Evolutionary conservation across 2,329 filamentous ascomycete genomes (phyloP).

Genomic region (Nothopassalora personata): DNA sequence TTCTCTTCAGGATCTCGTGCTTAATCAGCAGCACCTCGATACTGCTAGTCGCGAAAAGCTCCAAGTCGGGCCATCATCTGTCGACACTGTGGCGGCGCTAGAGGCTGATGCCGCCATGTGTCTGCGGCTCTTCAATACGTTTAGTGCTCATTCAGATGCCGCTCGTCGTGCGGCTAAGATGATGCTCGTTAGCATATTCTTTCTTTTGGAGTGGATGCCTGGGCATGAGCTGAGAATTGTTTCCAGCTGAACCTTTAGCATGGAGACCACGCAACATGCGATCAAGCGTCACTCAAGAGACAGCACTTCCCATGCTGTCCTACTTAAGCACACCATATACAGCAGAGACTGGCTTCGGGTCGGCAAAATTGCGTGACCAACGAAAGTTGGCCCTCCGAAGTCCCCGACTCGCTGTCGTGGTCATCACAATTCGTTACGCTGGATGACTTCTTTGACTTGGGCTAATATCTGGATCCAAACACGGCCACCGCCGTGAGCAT

Average conservation of each 20-base stretch:
- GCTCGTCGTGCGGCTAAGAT: constrained; percentile 7
- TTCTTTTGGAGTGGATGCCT: no score
- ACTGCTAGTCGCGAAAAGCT: constrained; percentile 9
- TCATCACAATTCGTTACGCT: background rate
- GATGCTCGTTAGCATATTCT: constrained; percentile 1
- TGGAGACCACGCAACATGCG: constrained; percentile 1
- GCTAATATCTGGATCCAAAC: background rate
- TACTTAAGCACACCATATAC: background rate
- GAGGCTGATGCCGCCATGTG: constrained; percentile 8
- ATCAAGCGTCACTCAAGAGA: background rate
- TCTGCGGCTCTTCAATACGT: constrained; percentile 5
- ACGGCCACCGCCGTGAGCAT: background rate
- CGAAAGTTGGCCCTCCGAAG: background rate
- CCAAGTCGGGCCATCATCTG: background rate
- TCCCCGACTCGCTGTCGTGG: background rate
- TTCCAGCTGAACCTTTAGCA: background rate
- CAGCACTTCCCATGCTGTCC: background rate
- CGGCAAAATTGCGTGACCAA: background rate
- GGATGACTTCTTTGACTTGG: background rate
- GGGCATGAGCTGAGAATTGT: background rate
- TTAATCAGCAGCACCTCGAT: constrained; percentile 8
- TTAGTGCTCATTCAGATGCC: constrained; percentile 2
- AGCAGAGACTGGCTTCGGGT: background rate
- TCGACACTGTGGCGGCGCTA: background rate
- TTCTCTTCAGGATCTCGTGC: background rate